Evolutionary conservation across 1,284 basidiomycete genomes (phyloP).

Genomic region (Trichosporon faecale): DNA sequence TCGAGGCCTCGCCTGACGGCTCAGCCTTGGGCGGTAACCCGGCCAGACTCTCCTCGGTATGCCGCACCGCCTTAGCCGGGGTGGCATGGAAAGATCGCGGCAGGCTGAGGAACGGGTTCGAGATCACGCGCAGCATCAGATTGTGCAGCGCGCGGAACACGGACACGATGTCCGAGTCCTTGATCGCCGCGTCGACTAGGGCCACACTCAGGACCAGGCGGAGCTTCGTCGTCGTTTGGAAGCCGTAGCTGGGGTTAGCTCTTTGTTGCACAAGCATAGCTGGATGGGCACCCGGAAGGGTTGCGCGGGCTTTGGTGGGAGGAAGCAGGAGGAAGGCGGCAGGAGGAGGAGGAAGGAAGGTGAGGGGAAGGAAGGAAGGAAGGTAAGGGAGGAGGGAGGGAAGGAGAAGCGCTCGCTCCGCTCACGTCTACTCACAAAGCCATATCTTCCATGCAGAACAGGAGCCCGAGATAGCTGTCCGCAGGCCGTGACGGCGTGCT

Average conservation of each 20-base stretch:
- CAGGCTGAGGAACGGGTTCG: slow-evolving; percentile 49
- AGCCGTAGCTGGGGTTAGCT: slow-evolving; percentile 45
- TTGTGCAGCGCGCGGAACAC: slow-evolving; percentile 51
- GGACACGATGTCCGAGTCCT: slow-evolving; percentile 51
- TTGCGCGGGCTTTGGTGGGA: too few relatives aligned
- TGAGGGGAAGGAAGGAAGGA: background rate
- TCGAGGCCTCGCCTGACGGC: too few relatives aligned
- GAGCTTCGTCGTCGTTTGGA: slow-evolving; percentile 48
- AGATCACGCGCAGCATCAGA: slow-evolving; percentile 36
- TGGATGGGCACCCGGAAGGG: too few relatives aligned
- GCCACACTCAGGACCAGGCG: slow-evolving; percentile 50
- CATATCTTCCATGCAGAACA: slow-evolving; percentile 53
- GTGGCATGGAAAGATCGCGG: slow-evolving; percentile 33
- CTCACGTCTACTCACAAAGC: slow-evolving; percentile 43
- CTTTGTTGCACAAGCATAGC: too few relatives aligned
- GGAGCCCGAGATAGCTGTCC: slow-evolving; percentile 49
- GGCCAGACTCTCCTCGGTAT: background rate
- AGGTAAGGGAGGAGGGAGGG: background rate
- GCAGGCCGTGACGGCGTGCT: slow-evolving; percentile 45
- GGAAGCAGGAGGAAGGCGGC: too few relatives aligned
- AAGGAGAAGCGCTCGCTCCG: background rate
- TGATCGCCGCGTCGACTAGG: slow-evolving; percentile 52
- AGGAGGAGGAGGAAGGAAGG: too few relatives aligned
- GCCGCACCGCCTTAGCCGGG: background rate
- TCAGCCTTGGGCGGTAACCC: background rate